Percentiles rank a stretch among this genome's conserved stretches.
Conservation (phyloP, 441 rosid species). For the Pelargonium myrrhifolium region DNA sequence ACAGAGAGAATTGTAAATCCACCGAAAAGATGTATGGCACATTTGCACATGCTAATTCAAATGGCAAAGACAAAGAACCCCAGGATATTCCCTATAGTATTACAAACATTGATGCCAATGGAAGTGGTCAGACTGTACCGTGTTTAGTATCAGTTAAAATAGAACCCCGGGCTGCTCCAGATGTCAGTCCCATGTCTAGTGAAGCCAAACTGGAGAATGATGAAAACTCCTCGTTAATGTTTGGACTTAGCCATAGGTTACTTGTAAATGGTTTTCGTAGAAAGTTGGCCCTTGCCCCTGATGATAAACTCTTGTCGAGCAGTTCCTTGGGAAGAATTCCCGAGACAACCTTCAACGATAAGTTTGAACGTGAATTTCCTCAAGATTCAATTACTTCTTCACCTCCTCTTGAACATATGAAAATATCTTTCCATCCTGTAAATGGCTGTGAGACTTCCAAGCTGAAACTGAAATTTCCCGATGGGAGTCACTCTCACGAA, state of each 20-base stretch:
- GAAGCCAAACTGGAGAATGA: constrained; percentile 33
- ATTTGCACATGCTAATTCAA: constrained; percentile 21
- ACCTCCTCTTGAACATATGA: constrained; percentile 87
- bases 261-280: constrained; percentile 50
- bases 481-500: too few relatives aligned
- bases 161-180: constrained; percentile 27
- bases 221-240: constrained; percentile 37
- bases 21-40: neutral
- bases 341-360: constrained; percentile 25
- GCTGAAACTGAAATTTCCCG: constrained; percentile 63
- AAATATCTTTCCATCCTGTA: constrained; percentile 70
- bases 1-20: constrained; percentile 1
- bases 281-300: constrained; percentile 37
- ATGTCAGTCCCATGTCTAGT: constrained; percentile 22
- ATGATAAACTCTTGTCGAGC: constrained; percentile 24
- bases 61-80: constrained; percentile 22
- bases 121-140: constrained; percentile 19
- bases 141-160: constrained; percentile 27
- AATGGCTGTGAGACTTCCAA: constrained; percentile 55
- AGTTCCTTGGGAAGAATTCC: constrained; percentile 13
- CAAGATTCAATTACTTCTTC: constrained; percentile 52
- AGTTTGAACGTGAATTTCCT: constrained; percentile 33
- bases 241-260: constrained; percentile 61
- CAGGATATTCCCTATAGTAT: constrained; percentile 16
- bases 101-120: constrained; percentile 23